phyloP scores from a whole-genome alignment of 139 green algal species.

The Limnomonas spitsbergensis region DNA sequence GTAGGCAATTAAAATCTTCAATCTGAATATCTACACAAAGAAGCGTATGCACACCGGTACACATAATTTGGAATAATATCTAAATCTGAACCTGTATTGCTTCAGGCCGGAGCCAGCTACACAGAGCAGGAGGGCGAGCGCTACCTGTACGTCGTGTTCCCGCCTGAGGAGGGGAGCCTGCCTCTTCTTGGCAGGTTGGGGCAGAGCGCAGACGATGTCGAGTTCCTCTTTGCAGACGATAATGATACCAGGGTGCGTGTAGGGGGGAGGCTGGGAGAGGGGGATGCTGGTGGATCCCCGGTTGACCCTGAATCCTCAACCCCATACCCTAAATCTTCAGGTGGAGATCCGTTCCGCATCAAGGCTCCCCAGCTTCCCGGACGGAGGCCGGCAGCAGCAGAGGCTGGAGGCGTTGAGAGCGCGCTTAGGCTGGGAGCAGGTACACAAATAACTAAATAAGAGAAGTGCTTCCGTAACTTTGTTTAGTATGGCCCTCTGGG shows the following conservation, averaged over 20 bases:
- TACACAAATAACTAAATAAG: too few relatives aligned
- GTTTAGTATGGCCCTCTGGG: too few relatives aligned
- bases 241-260: slow-evolving; percentile 7
- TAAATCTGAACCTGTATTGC: too few relatives aligned
- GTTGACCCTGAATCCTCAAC: too few relatives aligned
- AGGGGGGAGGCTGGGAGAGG: neutral
- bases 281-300: too few relatives aligned
- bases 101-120: neutral
- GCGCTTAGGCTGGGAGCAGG: slow-evolving; percentile 20
- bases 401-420: neutral
- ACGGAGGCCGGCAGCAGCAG: neutral
- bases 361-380: neutral
- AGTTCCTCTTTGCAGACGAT: slow-evolving; percentile 28
- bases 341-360: slow-evolving; percentile 5
- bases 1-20: too few relatives aligned
- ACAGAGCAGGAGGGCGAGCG: slow-evolving; percentile 4
- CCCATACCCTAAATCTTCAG: too few relatives aligned
- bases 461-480: too few relatives aligned
- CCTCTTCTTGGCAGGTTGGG: neutral
- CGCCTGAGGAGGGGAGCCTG: neutral
- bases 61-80: too few relatives aligned
- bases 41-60: too few relatives aligned
- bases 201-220: slow-evolving; percentile 12
- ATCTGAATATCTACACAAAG: too few relatives aligned
- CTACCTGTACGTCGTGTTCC: slow-evolving; percentile 26